Conservation (phyloP, 306 rosid genomes). For the Phaseolus lunatus region DNA sequence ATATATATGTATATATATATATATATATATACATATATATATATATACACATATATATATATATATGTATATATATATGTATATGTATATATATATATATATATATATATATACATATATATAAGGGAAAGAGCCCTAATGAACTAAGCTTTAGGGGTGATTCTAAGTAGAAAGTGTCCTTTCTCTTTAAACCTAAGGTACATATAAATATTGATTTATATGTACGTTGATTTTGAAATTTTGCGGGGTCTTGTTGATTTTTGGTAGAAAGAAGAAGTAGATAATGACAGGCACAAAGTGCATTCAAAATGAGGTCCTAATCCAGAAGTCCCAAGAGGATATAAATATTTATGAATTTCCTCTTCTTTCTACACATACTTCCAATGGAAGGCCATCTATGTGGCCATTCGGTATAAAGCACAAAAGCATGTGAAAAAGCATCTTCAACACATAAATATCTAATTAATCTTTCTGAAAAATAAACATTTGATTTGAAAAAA, state of each 20-base stretch:
- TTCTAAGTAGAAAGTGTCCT: neutral
- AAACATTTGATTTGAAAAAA: slow-evolving; percentile 33
- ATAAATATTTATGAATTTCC: slow-evolving; percentile 42
- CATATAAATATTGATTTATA: neutral
- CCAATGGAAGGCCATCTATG: slow-evolving; percentile 76
- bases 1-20: no score
- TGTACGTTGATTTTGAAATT: slow-evolving; percentile 30
- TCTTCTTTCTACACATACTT: slow-evolving; percentile 50
- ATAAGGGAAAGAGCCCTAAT: no score
- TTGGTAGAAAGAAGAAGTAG: slow-evolving; percentile 26
- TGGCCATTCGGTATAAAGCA: slow-evolving; percentile 88
- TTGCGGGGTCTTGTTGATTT: slow-evolving; percentile 18
- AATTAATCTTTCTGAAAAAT: slow-evolving; percentile 26
- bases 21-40: no score
- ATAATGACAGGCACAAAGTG: slow-evolving; percentile 45
- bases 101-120: no score
- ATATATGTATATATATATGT: no score
- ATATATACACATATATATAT: no score
- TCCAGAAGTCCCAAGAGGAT: slow-evolving; percentile 45
- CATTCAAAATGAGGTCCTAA: slow-evolving; percentile 45
- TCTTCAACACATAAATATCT: slow-evolving; percentile 45
- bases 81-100: no score
- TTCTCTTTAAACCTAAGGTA: slow-evolving; percentile 29
- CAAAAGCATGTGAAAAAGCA: slow-evolving; percentile 65
- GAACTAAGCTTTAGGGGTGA: neutral